Percentiles rank a stretch among this genome's conserved stretches.
Evolutionary conservation across 768 basidiomycete genomes (phyloP).

Genomic region (Pleurotus platypus): DNA sequence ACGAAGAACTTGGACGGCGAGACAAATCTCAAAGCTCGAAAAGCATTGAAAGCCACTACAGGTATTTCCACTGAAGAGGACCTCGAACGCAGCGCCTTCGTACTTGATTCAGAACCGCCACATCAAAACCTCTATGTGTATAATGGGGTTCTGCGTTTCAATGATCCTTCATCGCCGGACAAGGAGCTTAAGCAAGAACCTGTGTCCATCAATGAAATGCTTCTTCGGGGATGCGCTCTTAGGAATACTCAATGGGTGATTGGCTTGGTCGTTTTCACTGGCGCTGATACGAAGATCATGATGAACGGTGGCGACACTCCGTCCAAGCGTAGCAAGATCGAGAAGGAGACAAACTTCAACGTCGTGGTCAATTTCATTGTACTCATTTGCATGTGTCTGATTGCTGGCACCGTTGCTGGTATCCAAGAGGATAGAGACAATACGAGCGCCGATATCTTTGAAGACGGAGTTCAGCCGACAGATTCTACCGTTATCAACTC

Average conservation of each 20-base stretch:
- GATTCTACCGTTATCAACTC: conserved; percentile 63
- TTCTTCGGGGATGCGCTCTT: conserved; percentile 87
- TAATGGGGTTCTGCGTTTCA: conserved; percentile 80
- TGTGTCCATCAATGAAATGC: conserved; percentile 87
- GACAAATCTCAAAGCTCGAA: conserved; percentile 91
- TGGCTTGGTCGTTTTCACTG: conserved; percentile 92
- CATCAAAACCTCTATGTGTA: conserved; percentile 92
- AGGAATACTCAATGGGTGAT: conserved; percentile 93
- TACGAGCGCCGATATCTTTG: conserved; percentile 74
- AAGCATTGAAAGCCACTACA: conserved; percentile 71
- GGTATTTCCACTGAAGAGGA: conserved; percentile 84
- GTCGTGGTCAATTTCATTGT: conserved; percentile 91
- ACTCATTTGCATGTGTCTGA: conserved; percentile 70
- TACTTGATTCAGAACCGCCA: conserved; percentile 90
- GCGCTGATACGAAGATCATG: conserved; percentile 90
- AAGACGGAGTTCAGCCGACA: conserved; percentile 61
- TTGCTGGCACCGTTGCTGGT: conserved; percentile 76
- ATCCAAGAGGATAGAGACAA: conserved; percentile 53
- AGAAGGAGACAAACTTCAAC: conserved; percentile 98
- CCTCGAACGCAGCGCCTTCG: conserved; percentile 80
- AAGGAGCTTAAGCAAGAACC: conserved; percentile 59
- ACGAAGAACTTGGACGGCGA: conserved; percentile 98
- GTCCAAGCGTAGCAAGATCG: conserved; percentile 96
- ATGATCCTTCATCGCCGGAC: conserved; percentile 36
- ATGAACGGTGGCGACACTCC: conserved; percentile 91